These are phyloP conservation scores for Pichia cabralensis DNA, from an alignment of 805 yeast species.

Conservation along the genomic window DNA sequence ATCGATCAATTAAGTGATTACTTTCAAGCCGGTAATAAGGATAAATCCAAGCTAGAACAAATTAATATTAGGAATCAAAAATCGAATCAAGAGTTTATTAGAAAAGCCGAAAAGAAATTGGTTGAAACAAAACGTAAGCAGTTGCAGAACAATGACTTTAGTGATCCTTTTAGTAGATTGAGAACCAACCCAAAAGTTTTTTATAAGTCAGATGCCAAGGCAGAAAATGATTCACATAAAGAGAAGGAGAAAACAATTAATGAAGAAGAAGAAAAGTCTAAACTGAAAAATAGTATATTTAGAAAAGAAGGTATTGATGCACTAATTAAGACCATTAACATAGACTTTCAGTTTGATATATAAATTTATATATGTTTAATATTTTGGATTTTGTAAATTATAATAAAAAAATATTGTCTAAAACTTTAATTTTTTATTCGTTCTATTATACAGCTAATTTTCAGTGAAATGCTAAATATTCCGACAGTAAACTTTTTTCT, in stretches of 20 bases:
- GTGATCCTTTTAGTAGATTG: slow-evolving; percentile 82
- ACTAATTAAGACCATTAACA: slow-evolving; percentile 20
- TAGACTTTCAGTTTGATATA: slow-evolving; percentile 21
- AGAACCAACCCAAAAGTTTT: slow-evolving; percentile 81
- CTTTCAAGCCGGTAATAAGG: slow-evolving; percentile 25
- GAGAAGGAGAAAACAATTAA: slow-evolving; percentile 47
- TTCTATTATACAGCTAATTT: neutral
- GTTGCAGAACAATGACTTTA: slow-evolving; percentile 31
- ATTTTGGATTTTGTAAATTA: slow-evolving; percentile 1
- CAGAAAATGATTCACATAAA: slow-evolving; percentile 37
- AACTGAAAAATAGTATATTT: slow-evolving; percentile 22
- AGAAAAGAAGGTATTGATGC: slow-evolving; percentile 25
- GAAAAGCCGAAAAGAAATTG: slow-evolving; percentile 67
- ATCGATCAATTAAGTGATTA: slow-evolving; percentile 29
- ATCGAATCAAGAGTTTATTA: slow-evolving; percentile 63
- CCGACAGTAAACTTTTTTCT: slow-evolving; percentile 45
- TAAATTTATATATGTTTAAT: neutral
- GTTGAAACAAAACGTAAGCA: slow-evolving; percentile 41
- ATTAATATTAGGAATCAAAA: slow-evolving; percentile 82
- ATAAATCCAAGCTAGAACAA: slow-evolving; percentile 45
- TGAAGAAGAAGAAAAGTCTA: slow-evolving; percentile 30
- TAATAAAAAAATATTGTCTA: neutral
- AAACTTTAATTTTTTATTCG: no score
- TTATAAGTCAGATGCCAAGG: slow-evolving; percentile 45
- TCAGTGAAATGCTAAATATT: slow-evolving; percentile 25